phyloP scores from a whole-genome alignment of 345 rosid species.

The Salix koriyanagi region DNA sequence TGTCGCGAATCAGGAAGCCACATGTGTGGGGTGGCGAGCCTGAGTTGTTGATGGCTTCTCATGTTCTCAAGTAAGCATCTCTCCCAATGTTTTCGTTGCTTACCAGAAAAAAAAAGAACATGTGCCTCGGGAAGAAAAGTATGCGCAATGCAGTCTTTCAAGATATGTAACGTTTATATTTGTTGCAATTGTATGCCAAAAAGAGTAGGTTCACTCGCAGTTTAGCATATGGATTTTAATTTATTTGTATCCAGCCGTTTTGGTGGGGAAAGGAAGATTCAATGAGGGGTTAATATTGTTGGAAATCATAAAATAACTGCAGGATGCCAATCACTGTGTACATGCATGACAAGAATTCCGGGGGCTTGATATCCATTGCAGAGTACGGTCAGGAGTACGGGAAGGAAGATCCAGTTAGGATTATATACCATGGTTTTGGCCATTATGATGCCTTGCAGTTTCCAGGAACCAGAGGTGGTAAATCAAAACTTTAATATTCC shows the following conservation, averaged over 20 bases:
- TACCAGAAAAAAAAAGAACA: background rate
- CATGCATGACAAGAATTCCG: constrained; percentile 63
- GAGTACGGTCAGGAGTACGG: constrained; percentile 94
- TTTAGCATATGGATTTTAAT: background rate
- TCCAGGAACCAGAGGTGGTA: constrained; percentile 33
- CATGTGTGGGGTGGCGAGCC: constrained; percentile 99
- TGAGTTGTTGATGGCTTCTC: constrained; percentile 92
- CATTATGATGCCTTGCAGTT: constrained; percentile 81
- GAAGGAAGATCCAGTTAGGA: constrained; percentile 65
- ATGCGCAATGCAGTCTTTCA: background rate
- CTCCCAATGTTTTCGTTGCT: background rate
- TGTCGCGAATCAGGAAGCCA: constrained; percentile 69
- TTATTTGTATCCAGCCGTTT: background rate
- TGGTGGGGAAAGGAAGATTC: background rate
- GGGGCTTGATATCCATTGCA: constrained; percentile 74
- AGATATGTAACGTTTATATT: background rate
- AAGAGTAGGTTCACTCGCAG: background rate
- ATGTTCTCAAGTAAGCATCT: constrained; percentile 64
- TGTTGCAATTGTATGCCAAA: background rate
- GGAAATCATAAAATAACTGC: constrained; percentile 14
- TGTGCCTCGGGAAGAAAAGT: background rate
- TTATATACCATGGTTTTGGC: constrained; percentile 84
- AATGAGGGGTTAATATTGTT: background rate
- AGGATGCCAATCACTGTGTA: constrained; percentile 93
- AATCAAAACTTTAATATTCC: constrained; percentile 38